phyloP scores from a whole-genome alignment of 2,329 filamentous ascomycete genomes.

The Penicillium capsulatum region DNA sequence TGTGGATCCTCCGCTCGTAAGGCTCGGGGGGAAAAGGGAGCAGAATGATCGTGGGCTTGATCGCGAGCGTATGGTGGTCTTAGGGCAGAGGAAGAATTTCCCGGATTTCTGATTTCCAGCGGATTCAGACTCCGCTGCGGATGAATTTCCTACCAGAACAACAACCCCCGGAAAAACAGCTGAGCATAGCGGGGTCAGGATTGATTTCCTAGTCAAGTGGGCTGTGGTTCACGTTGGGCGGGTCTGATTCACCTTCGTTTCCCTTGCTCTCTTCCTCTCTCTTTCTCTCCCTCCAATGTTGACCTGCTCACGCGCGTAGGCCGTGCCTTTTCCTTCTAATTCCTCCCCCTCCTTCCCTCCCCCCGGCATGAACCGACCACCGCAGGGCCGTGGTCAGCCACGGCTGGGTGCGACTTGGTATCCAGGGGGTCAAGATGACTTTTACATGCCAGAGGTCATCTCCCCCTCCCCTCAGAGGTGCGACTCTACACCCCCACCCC shows the following conservation, averaged over 20 bases:
- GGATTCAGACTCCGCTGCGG: no score
- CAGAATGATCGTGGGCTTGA: no score
- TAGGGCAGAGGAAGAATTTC: slow-evolving; percentile 11
- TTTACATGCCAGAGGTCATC: slow-evolving; percentile 65
- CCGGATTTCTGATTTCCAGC: slow-evolving; percentile 1
- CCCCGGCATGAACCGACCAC: slow-evolving; percentile 35
- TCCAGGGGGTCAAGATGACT: slow-evolving; percentile 64
- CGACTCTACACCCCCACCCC: slow-evolving; percentile 21
- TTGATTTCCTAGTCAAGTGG: neutral
- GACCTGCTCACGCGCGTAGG: slow-evolving; percentile 4
- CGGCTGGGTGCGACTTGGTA: slow-evolving; percentile 61
- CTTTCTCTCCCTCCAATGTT: neutral
- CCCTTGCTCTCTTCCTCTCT: neutral
- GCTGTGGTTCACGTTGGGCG: slow-evolving; percentile 1
- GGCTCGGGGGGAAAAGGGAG: no score
- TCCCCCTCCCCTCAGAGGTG: slow-evolving; percentile 68
- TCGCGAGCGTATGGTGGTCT: no score
- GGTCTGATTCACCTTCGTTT: slow-evolving; percentile 4
- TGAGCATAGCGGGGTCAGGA: neutral
- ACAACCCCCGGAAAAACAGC: no score
- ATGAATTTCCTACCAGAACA: no score
- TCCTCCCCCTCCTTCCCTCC: slow-evolving; percentile 7
- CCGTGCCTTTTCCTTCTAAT: slow-evolving; percentile 2
- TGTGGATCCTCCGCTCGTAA: neutral
- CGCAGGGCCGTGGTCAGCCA: slow-evolving; percentile 39